Evolutionary conservation across 768 basidiomycete species (phyloP).

Genomic region (Leucogyrophana mollusca): DNA sequence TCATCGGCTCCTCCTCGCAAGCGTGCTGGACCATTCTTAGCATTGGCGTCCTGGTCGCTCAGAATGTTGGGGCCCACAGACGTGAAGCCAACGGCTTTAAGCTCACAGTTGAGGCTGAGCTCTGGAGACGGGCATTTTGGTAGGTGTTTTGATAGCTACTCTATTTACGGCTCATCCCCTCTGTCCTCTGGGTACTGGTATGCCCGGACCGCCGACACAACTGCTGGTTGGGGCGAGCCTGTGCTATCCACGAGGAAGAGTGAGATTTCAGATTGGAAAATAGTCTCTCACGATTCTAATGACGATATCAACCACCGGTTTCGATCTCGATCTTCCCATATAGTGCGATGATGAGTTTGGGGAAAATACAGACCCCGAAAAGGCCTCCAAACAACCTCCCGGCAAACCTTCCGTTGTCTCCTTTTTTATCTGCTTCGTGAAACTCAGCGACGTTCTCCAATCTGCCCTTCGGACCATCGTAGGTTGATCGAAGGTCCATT

Average conservation of each 20-base stretch:
- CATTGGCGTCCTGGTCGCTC: constrained; percentile 53
- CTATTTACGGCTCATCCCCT: background rate
- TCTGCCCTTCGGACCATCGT: constrained; percentile 64
- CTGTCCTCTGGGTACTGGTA: constrained; percentile 27
- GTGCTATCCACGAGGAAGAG: constrained; percentile 72
- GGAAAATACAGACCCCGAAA: constrained; percentile 46
- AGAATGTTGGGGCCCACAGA: constrained; percentile 59
- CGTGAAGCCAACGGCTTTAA: constrained; percentile 28
- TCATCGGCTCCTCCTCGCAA: constrained; percentile 59
- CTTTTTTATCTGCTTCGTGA: constrained; percentile 52
- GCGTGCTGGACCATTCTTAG: constrained; percentile 70
- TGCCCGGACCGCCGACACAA: constrained; percentile 32
- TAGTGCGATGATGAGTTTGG: constrained; percentile 73
- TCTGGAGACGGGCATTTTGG: constrained; percentile 61
- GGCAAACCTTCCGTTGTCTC: constrained; percentile 54
- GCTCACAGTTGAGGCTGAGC: constrained; percentile 50
- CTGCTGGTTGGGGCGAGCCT: constrained; percentile 60
- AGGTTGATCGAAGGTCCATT: too few species aligned
- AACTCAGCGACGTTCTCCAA: constrained; percentile 61
- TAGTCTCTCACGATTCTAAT: background rate
- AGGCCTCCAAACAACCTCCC: constrained; percentile 61
- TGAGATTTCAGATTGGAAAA: constrained; percentile 36
- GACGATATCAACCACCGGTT: constrained; percentile 27
- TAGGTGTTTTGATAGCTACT: constrained; percentile 14
- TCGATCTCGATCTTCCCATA: constrained; percentile 59